Evolutionary conservation across 371 early-diverging fungal species (phyloP).

Genomic region (Mucor circinelloides): DNA sequence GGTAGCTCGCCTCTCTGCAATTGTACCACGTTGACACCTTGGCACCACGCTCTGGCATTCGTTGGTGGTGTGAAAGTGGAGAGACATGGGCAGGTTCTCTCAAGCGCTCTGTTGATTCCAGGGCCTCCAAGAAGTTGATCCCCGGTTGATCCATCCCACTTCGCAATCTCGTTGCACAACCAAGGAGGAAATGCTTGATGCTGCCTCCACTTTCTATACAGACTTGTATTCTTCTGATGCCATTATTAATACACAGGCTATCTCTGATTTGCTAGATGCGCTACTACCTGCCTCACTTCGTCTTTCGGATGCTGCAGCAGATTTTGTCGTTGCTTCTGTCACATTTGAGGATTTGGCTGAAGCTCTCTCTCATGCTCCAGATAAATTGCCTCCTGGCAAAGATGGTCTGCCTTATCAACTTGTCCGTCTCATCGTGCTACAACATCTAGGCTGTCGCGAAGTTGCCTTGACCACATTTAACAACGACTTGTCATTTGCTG

Average conservation of each 20-base stretch:
- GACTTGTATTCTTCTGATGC: conserved; percentile 8
- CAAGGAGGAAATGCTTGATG: conserved; percentile 7
- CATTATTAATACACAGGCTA: not conserved
- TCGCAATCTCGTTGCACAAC: too few species aligned
- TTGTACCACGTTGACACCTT: too few species aligned
- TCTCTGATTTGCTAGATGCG: not conserved
- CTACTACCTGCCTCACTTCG: not conserved
- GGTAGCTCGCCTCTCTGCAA: too few species aligned
- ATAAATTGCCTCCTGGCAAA: conserved; percentile 7
- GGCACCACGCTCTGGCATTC: too few species aligned
- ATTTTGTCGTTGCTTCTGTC: conserved; percentile 1
- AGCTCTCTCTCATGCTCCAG: conserved; percentile 5
- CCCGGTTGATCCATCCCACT: too few species aligned
- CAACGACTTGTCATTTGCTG: not conserved
- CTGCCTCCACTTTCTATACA: not conserved
- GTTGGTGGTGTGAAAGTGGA: too few species aligned
- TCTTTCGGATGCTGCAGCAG: not conserved
- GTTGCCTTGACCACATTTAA: not conserved
- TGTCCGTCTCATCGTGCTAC: conserved; percentile 5
- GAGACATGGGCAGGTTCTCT: too few species aligned
- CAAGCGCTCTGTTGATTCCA: too few species aligned
- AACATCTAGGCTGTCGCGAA: not conserved
- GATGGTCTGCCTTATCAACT: conserved; percentile 22
- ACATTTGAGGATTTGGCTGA: not conserved
- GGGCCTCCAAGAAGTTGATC: too few species aligned